Conservation (phyloP, 129 eudicot species). For the Helianthus tuberosus region DNA sequence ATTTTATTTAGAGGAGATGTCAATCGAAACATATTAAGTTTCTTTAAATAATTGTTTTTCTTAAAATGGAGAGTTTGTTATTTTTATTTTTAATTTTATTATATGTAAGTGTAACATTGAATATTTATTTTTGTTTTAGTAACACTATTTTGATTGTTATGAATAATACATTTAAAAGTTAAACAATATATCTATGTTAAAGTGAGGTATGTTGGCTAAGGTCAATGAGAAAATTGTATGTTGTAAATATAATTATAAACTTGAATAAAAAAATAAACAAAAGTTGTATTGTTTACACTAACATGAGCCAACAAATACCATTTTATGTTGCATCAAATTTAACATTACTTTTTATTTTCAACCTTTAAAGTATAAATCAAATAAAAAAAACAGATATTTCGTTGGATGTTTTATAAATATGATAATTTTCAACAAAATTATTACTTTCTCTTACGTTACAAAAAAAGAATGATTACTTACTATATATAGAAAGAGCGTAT, state of each 20-base stretch:
- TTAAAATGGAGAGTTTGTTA: not conserved
- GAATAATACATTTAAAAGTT: too few relatives aligned
- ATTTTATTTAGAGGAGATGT: slow-evolving; percentile 14
- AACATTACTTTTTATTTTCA: not conserved
- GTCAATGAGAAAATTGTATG: too few relatives aligned
- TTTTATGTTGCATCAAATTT: not conserved
- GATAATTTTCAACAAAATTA: slow-evolving; percentile 9
- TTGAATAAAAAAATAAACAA: too few relatives aligned
- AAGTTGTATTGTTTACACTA: too few relatives aligned
- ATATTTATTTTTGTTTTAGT: too few relatives aligned
- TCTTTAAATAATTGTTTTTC: not conserved
- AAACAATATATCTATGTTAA: too few relatives aligned
- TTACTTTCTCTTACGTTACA: slow-evolving; percentile 1
- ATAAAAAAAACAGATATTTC: not conserved
- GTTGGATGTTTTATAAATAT: slow-evolving; percentile 1
- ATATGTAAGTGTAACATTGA: not conserved
- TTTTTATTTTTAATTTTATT: too few relatives aligned
- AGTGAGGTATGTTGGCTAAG: too few relatives aligned
- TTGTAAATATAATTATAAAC: too few relatives aligned
- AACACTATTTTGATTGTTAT: too few relatives aligned
- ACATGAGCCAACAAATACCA: not conserved
- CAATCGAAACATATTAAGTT: slow-evolving; percentile 29
- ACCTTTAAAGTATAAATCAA: too few relatives aligned
- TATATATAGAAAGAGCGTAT: slow-evolving; percentile 4
- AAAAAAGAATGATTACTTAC: slow-evolving; percentile 22